Evolutionary conservation across 1,284 basidiomycete genomes (phyloP), one percentile per base, ranked within the genome.

Genomic region (Trichosporon sp.): DNA sequence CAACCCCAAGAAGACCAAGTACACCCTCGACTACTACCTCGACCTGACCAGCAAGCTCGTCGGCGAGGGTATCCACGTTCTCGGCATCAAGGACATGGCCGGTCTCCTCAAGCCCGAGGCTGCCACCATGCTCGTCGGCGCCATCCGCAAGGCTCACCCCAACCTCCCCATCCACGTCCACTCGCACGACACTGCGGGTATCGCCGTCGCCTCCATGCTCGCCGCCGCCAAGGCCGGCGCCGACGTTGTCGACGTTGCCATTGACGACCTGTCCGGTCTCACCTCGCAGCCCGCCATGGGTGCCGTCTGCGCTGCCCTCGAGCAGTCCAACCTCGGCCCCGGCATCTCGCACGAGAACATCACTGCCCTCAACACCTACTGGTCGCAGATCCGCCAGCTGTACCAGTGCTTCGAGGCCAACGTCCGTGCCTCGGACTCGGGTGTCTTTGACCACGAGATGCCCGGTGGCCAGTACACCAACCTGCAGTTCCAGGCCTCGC

Each of bases 41-140:
- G 90, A 97, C 86, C 94, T 99, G 81, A 89, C 97, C 72, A 90
- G 95, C 76, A 87, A 98, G 85, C 90, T 99, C 67, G 95, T 99
- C 73, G 86, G 89, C 68, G 95, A 97, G 81, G 97, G 97, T 63
- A 95, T 99, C 77, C 97, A 99, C 84, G 91, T 99, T 67, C 88
- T 99, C 71, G 93, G 94, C 83, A 93, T 99, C 85, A 99, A 99
- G 87, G 97, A 99, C 81, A 99, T 99, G 97, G 97, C 97, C 73
- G 97, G 97, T 82, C 85, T 99, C 65, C 87, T 99, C 77, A 99
- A 98, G 84, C 97, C 97, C 42, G 88, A 93, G 78, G 91, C 97
- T 62, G 97, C 96, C 15, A 94, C 86, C 75, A 80, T 97, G 91
- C 91, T 99, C 75, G 89, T 99, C 78, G 91, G 93, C 74, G 90